Evolutionary conservation across 1,139 yeast species (phyloP).

Genomic region (Candida anutae): DNA sequence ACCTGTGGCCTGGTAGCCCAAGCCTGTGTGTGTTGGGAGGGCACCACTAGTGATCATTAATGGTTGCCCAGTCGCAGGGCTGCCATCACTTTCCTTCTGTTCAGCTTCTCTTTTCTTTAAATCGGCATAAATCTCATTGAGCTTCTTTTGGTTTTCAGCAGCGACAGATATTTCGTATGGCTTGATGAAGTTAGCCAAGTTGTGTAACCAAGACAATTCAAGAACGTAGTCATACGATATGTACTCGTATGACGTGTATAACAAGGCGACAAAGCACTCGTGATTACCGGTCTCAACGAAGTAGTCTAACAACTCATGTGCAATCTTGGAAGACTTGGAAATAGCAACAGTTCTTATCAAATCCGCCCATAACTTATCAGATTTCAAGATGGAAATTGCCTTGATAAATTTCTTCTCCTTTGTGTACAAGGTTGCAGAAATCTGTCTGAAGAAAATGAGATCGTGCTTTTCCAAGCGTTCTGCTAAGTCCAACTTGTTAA

Average conservation of each 20-base stretch:
- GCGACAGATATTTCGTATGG: constrained; percentile 84
- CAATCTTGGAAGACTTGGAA: constrained; percentile 71
- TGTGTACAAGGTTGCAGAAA: constrained; percentile 89
- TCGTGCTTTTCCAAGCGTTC: constrained; percentile 89
- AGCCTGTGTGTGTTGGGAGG: constrained; percentile 14
- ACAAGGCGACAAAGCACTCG: constrained; percentile 88
- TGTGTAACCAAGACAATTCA: constrained; percentile 88
- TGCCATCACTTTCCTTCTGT: constrained; percentile 45
- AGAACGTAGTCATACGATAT: constrained; percentile 76
- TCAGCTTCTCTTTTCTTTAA: constrained; percentile 61
- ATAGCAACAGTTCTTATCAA: constrained; percentile 89
- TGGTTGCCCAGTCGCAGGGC: constrained; percentile 39
- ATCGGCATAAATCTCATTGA: constrained; percentile 63
- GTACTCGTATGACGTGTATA: constrained; percentile 79
- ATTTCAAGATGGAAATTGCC: constrained; percentile 80
- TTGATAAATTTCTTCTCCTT: constrained; percentile 91
- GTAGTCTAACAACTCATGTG: constrained; percentile 82
- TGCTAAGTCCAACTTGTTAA: constrained; percentile 88
- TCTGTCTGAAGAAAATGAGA: constrained; percentile 86
- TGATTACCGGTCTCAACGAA: constrained; percentile 96
- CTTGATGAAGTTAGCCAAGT: constrained; percentile 68
- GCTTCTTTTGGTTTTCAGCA: constrained; percentile 65
- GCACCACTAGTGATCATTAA: constrained; percentile 64
- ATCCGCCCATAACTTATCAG: constrained; percentile 91
- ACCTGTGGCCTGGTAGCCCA: constrained; percentile 61